Conservation (phyloP, 2,329 filamentous ascomycete genomes). For the Byssoonygena ceratinophila region DNA sequence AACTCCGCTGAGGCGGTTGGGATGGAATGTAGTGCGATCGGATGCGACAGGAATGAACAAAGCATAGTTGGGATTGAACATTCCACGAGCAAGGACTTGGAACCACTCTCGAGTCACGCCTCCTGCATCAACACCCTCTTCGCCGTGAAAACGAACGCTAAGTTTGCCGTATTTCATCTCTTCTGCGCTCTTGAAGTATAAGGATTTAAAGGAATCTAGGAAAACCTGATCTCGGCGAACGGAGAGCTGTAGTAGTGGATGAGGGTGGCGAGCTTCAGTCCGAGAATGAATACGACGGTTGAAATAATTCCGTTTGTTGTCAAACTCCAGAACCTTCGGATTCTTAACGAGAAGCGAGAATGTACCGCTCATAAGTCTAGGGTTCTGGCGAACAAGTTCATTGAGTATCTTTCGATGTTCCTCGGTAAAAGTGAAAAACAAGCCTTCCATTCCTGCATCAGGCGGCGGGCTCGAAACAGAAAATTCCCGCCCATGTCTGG, state of each 20-base stretch:
- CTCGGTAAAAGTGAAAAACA: conserved; percentile 97
- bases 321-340: conserved; percentile 95
- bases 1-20: conserved; percentile 84
- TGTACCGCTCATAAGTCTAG: conserved; percentile 96
- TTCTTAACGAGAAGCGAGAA: conserved; percentile 96
- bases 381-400: conserved; percentile 91
- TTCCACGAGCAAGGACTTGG: conserved; percentile 89
- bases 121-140: conserved; percentile 95
- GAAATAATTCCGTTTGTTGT: conserved; percentile 99
- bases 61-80: conserved; percentile 98
- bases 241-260: conserved; percentile 70
- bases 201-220: conserved; percentile 94
- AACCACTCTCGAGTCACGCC: conserved; percentile 99
- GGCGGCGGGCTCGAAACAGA: conserved; percentile 64
- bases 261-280: conserved; percentile 58
- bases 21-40: conserved; percentile 96
- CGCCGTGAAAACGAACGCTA: conserved; percentile 91
- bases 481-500: conserved; percentile 53
- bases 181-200: conserved; percentile 91
- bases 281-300: conserved; percentile 79
- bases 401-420: conserved; percentile 96
- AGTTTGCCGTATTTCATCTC: conserved; percentile 99
- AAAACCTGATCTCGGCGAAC: conserved; percentile 93
- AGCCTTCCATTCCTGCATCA: conserved; percentile 68
- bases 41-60: conserved; percentile 94